Conservation (phyloP, 106 monocot species). For the Acanthochlamys bracteata region DNA sequence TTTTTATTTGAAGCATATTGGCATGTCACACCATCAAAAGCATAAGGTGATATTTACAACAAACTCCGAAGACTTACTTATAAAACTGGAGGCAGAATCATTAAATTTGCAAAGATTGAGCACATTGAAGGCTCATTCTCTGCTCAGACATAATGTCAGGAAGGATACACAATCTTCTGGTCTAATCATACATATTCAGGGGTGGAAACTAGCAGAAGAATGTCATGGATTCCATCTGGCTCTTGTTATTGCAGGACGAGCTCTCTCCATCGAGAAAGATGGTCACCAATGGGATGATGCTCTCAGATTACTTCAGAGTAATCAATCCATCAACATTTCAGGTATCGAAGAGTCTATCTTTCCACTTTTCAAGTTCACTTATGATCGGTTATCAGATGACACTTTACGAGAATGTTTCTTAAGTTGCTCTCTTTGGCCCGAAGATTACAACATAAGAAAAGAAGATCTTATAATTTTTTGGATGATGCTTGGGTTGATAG, state of each 20-base stretch:
- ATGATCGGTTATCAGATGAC: constrained; percentile 5
- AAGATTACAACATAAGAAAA: constrained; percentile 3
- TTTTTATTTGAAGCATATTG: constrained; percentile 8
- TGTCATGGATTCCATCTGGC: constrained; percentile 22
- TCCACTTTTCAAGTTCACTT: constrained; percentile 10
- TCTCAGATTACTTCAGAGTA: not conserved
- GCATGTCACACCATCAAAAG: constrained; percentile 2
- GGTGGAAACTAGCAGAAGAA: constrained; percentile 5
- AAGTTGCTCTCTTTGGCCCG: constrained; percentile 18
- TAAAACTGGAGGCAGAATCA: constrained; percentile 1
- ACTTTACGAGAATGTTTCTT: constrained; percentile 19
- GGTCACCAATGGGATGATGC: constrained; percentile 2
- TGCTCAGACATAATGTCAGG: constrained; percentile 12
- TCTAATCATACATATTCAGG: constrained; percentile 1
- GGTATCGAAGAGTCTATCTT: not conserved
- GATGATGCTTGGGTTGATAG: constrained; percentile 13
- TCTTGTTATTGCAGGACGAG: constrained; percentile 7
- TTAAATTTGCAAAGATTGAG: constrained; percentile 5
- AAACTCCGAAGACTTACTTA: not conserved
- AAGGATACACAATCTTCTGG: not conserved
- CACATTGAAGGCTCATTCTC: not conserved
- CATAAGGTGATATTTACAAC: constrained; percentile 14
- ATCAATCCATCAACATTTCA: not conserved
- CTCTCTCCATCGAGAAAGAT: constrained; percentile 6
- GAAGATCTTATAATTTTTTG: constrained; percentile 16